Evolutionary conservation across 1,284 basidiomycete genomes (phyloP), one percentile per base, ranked within the genome.

Genomic region (Pseudozyma hubeiensis): DNA sequence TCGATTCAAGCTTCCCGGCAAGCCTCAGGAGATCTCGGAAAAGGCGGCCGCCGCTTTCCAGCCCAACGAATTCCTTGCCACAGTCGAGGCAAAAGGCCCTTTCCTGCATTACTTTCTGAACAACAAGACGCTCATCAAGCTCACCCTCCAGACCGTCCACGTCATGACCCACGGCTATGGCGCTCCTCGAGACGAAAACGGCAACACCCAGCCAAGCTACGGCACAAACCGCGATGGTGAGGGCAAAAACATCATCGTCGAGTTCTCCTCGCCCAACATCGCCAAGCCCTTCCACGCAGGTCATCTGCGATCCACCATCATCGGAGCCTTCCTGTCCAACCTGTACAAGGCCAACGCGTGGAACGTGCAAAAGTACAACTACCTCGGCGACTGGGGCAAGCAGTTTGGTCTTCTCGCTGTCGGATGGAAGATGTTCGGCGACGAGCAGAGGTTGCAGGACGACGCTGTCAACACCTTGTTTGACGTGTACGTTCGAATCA

Each of bases 201-300:
- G 73, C 48, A 81, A 83, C 59, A 66, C 78, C 1, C 78, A 80
- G 17, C 54, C 71, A 51, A 78, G 77, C 24, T 84, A 84, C 69
- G 82, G 82, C 24, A 75, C 82, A 44, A 84, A 84, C 75, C 56
- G 56, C 5, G 66, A 75, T 34, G 82, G 81, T 29, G 64, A 70
- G 46, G 81, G 81, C 53, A 82, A 84, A 60, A 63, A 64, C 47
- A 60, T 78, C 50, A 72, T 84, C 78, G 92, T 89, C 73, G 88
- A 99, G 85, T 99, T 95, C 86, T 97, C 94, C 0, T 93, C 92
- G 5, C 95, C 96, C 17, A 99, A 99, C 85, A 98, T 99, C 82
- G 96, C 97, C 40, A 99, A 99, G 85, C 92, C 92, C 6, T 99
- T 99, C 89, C 96, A 99, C 82, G 95, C 97, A 60, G 97, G 97